phyloP scores from a whole-genome alignment of 768 basidiomycete species.

The Thelephora ganbajun region DNA sequence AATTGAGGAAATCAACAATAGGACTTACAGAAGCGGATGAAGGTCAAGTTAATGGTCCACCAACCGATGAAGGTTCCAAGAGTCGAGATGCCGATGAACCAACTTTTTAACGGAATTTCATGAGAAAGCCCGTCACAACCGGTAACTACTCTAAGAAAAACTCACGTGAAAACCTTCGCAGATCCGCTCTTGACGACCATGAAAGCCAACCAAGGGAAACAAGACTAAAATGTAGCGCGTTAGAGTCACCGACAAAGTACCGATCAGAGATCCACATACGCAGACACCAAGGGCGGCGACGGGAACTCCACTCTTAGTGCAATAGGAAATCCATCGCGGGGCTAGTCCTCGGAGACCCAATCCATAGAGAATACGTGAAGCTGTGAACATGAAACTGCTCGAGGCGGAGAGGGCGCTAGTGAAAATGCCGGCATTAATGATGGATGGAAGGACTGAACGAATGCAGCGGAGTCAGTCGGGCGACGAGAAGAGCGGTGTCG shows the following conservation, averaged over 20 bases:
- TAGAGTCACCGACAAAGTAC: neutral
- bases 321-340: slow-evolving; percentile 24
- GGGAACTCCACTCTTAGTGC: slow-evolving; percentile 25
- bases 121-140: neutral
- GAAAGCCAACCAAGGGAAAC: neutral
- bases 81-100: slow-evolving; percentile 23
- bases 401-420: slow-evolving; percentile 31
- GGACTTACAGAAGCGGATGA: slow-evolving; percentile 26
- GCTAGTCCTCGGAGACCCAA: slow-evolving; percentile 27
- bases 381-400: slow-evolving; percentile 25
- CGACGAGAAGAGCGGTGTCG: neutral
- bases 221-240: no score
- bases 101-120: slow-evolving; percentile 9
- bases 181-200: slow-evolving; percentile 23
- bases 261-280: neutral
- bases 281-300: slow-evolving; percentile 21
- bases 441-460: slow-evolving; percentile 17
- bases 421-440: slow-evolving; percentile 21
- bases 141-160: slow-evolving; percentile 9
- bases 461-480: slow-evolving; percentile 5
- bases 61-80: slow-evolving; percentile 24
- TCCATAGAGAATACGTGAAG: slow-evolving; percentile 22
- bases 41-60: slow-evolving; percentile 26
- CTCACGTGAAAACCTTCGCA: slow-evolving; percentile 15
- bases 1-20: slow-evolving; percentile 9